Base-by-base conservation (phyloP, 1,284 basidiomycete species). In the Ceratobasidium sp. region DNA sequence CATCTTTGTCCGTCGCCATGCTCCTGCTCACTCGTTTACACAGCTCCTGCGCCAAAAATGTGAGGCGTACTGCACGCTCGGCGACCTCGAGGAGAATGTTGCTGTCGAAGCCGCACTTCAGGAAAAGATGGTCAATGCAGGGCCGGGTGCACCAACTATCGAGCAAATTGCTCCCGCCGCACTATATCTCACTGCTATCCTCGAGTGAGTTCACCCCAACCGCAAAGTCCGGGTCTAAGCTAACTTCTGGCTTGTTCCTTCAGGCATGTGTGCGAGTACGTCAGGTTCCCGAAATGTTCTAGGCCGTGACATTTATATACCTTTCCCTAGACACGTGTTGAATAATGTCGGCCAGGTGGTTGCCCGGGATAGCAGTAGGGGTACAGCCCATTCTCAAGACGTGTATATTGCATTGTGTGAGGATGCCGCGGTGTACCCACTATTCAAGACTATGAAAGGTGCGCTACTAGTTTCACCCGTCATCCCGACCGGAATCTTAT, bases 381-480 rank as follows among this genome's bases (percentile, higher is more conserved):
- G 91, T 5, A 87, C 86, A 7, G 95, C 95, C 22, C 91, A 90
- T 19, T 86, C 90, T 6, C 90, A 94, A 79, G 94, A 97, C 82
- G 85, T 97, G 46, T 96, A 94, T 82, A 88, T 90, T 32, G 95
- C 95, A 0, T 86, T 97, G 37, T 95, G 94, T 79, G 95, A 97
- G 84, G 95, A 97, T 83, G 91, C 93, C 80, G 86, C 90, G 67
- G 89, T 96, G 73, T 97, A 95, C 84, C 88, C 89, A 32, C 86
- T 93, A 79, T 96, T 96, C 85, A 94, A 91, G 84, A 86, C 88
- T n/a, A 93, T 96, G 92, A 89, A 92, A 85, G 92, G 95, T 95
- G 77, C 78, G 86, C 81, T 32, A 51, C 37, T 44, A 32, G 15
- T 40, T 15, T n/a, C 54, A 7, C 29, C 43, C 54, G 29, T 57